Conservation (phyloP, 192 early-diverging fungal species). For the Podila minutissima region DNA sequence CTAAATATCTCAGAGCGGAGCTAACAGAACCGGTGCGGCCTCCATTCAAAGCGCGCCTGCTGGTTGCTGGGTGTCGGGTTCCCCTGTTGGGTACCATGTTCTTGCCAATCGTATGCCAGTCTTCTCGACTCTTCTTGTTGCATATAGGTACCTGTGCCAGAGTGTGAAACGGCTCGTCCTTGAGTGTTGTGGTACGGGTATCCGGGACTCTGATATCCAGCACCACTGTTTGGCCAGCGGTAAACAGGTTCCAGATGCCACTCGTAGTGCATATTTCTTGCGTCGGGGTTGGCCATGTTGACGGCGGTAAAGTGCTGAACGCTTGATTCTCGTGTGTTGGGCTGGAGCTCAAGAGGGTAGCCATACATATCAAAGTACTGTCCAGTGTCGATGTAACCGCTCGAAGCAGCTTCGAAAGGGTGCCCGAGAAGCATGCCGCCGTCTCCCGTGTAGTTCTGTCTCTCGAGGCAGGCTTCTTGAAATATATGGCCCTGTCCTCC, state of each 20-base stretch:
- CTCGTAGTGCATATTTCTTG: neutral
- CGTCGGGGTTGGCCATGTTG: neutral
- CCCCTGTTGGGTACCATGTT: neutral
- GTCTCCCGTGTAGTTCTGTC: neutral
- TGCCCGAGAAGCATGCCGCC: neutral
- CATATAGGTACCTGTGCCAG: neutral
- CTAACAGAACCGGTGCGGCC: slow-evolving; percentile 30
- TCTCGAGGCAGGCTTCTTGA: neutral
- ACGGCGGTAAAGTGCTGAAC: neutral
- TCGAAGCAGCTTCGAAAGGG: neutral
- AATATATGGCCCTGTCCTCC: neutral
- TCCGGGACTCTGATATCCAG: neutral
- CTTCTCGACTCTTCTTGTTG: too few species aligned
- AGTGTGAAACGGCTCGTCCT: neutral
- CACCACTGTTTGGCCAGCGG: neutral
- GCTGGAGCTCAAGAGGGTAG: neutral
- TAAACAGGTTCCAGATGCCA: neutral
- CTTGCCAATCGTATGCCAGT: neutral
- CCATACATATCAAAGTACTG: slow-evolving; percentile 1
- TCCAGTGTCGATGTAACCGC: neutral
- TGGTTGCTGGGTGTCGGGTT: neutral
- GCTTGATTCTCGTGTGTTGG: neutral
- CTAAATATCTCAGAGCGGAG: neutral
- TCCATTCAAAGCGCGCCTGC: slow-evolving; percentile 17
- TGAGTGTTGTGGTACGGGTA: neutral